Evolutionary conservation across 441 rosid species (phyloP), one percentile per base, ranked within the genome.

Genomic region (Isatis lusitanica): DNA sequence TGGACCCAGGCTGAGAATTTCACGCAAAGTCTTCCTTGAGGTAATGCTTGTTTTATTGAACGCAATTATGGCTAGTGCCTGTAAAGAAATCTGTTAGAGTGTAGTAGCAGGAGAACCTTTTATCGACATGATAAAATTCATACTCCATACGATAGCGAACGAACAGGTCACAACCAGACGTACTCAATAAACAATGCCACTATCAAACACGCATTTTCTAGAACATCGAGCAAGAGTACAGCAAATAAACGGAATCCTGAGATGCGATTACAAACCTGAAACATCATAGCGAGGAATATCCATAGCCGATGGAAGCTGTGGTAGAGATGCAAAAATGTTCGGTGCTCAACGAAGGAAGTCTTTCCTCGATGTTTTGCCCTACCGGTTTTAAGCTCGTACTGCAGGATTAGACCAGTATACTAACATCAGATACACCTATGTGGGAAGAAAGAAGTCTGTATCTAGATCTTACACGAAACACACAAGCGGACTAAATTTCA

Each of bases 271-370:
- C 88, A 76, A 68, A 93, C 99, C 99, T 95, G 99, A 81, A 95
- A 93, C 99, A 95, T 95, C 98, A 95, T 87, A 71, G 80, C 78
- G 48, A 95, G 96, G 85, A 95, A 95, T 76, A 95, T 91, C 99
- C 99, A 95, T 17, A 95, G 88, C 46, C 99, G 98, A 73, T 93
- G 98, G 79, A 95, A 95, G 83, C 98, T 95, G 73, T 93, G 99
- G 78, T 90, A 95, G 71, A 95, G 95, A 88, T 95, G 99, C 79
- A 95, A 81, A 85, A 90, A 93, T 33, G 99, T 87, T 62, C 98
- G 89, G 72, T 95, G 94, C 88, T 95, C 99, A 61, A 95, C 99
- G 68, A 95, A 95, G n/a, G 98, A 93, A 79, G 97, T 91, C 81
- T 95, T 95, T 71, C 99, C 99, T 67, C 76, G 89, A 39, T 79